phyloP scores from a whole-genome alignment of 306 rosid genomes.

The Pterocarpus macrocarpus region DNA sequence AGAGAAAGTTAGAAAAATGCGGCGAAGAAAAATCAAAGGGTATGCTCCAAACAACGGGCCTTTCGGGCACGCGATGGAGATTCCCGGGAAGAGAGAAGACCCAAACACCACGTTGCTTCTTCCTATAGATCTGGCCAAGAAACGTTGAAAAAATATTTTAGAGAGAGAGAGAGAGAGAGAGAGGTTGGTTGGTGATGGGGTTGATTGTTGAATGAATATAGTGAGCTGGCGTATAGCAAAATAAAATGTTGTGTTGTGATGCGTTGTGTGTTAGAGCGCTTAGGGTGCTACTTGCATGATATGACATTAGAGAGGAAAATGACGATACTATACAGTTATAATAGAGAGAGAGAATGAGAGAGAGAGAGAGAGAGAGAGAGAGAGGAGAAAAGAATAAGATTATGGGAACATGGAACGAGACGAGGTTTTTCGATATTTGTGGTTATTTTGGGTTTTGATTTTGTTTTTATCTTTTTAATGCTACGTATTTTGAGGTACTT shows the following conservation, averaged over 20 bases:
- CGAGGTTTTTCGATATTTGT: slow-evolving; percentile 60
- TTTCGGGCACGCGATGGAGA: slow-evolving; percentile 5
- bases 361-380: background rate
- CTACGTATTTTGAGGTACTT: too few relatives aligned
- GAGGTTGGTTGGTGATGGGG: slow-evolving; percentile 64
- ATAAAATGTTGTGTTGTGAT: slow-evolving; percentile 66
- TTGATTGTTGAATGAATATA: slow-evolving; percentile 44
- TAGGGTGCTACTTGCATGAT: slow-evolving; percentile 74
- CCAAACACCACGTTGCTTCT: slow-evolving; percentile 54
- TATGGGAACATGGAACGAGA: slow-evolving; percentile 57
- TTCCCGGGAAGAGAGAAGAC: slow-evolving; percentile 42
- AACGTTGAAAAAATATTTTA: slow-evolving; percentile 50
- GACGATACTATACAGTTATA: slow-evolving; percentile 2
- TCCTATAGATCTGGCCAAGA: slow-evolving; percentile 82
- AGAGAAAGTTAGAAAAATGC: slow-evolving; percentile 8
- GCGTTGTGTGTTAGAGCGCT: too few relatives aligned
- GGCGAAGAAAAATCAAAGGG: slow-evolving; percentile 33
- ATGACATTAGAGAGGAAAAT: slow-evolving; percentile 63
- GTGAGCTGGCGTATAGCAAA: slow-evolving; percentile 71
- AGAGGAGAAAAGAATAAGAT: slow-evolving; percentile 32
- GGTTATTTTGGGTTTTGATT: too few relatives aligned
- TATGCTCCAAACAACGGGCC: slow-evolving; percentile 28
- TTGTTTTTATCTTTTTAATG: too few relatives aligned
- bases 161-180: slow-evolving; percentile 53
- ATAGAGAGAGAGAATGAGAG: slow-evolving; percentile 6